Evolutionary conservation across 441 rosid species (phyloP).

Genomic region (Aquilaria agallochum): DNA sequence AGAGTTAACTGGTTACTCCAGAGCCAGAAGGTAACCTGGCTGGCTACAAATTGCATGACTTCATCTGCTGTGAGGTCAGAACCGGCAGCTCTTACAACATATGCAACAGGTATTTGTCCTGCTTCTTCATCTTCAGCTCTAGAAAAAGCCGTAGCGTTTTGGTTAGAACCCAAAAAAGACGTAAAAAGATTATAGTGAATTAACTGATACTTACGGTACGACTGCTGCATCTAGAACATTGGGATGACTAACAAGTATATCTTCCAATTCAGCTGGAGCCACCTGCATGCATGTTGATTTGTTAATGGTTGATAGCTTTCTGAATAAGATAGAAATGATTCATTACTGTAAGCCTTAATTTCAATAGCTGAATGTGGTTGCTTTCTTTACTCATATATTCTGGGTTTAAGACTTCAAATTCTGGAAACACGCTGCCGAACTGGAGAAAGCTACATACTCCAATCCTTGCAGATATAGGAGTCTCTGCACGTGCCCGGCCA

Average conservation of each 20-base stretch:
- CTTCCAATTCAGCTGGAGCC: constrained; percentile 73
- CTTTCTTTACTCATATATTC: too few relatives aligned
- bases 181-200: background rate
- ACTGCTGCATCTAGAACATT: constrained; percentile 58
- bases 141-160: constrained; percentile 8
- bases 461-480: too few relatives aligned
- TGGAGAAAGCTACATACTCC: too few relatives aligned
- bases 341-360: too few relatives aligned
- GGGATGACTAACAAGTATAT: constrained; percentile 51
- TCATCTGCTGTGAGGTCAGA: constrained; percentile 46
- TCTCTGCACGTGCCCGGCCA: too few relatives aligned
- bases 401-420: too few relatives aligned
- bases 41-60: constrained; percentile 53
- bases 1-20: background rate
- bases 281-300: constrained; percentile 31
- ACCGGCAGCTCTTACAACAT: constrained; percentile 40
- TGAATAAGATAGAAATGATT: too few relatives aligned
- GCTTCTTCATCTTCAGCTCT: constrained; percentile 63
- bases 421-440: too few relatives aligned
- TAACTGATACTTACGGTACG: constrained; percentile 38
- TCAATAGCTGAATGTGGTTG: too few relatives aligned
- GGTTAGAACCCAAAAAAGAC: background rate
- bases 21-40: constrained; percentile 33
- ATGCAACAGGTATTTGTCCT: constrained; percentile 71
- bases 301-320: too few relatives aligned